phyloP scores from a whole-genome alignment of 176 grass and related monocot genomes.

The Chrysopogon serrulatus region DNA sequence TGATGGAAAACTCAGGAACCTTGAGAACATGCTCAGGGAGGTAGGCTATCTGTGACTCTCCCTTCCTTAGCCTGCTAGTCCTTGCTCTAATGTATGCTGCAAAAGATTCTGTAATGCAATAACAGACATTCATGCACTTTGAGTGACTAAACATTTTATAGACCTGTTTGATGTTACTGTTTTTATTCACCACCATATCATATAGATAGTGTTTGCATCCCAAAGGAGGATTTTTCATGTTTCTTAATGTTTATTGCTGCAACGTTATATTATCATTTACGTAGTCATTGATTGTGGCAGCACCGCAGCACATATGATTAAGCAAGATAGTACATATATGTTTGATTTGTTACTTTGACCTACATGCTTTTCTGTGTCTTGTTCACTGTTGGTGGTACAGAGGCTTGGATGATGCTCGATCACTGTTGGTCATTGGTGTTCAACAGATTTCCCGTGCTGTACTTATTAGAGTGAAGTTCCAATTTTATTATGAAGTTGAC shows the following conservation, averaged over 20 bases:
- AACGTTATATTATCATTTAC: background rate
- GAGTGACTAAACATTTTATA: background rate
- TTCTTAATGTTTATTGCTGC: background rate
- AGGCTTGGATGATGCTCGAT: background rate
- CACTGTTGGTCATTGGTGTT: background rate
- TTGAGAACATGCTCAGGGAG: constrained; percentile 93
- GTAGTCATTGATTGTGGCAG: background rate
- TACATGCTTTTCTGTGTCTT: background rate
- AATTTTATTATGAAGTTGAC: background rate
- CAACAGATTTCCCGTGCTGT: background rate
- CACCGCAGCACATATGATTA: background rate
- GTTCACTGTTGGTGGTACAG: background rate
- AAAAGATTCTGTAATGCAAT: background rate
- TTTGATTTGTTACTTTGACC: background rate
- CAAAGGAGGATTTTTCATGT: background rate
- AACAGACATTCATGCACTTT: background rate
- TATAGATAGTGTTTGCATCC: background rate
- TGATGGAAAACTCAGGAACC: constrained; percentile 81
- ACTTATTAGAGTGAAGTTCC: background rate
- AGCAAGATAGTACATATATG: background rate
- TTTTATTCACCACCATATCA: background rate
- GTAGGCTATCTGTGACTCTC: constrained; percentile 25
- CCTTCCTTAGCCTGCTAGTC: background rate
- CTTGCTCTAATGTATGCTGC: background rate
- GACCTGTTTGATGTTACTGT: background rate